These are phyloP conservation scores for Ogataea salicorniae DNA, from an alignment of 805 yeast genomes.

Conservation along the genomic window DNA sequence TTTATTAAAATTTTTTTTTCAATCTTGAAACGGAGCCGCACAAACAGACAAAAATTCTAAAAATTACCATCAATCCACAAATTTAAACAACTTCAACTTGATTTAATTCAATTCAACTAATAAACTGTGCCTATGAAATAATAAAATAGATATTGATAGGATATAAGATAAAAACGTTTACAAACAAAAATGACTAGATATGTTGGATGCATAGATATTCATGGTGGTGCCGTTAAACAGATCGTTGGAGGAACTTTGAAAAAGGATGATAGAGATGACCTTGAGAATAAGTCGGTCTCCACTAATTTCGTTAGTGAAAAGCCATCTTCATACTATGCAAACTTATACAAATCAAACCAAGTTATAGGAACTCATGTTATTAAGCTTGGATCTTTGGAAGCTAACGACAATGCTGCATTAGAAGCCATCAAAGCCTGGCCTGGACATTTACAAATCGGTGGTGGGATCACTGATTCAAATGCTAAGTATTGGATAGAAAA, in stretches of 20 bases:
- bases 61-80: too few species aligned
- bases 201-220: conserved; percentile 94
- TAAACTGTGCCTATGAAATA: too few species aligned
- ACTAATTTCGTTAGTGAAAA: conserved; percentile 78
- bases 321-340: conserved; percentile 71
- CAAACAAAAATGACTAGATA: conserved; percentile 63
- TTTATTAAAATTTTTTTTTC: neutral
- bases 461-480: conserved; percentile 77
- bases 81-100: too few species aligned
- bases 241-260: conserved; percentile 90
- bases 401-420: conserved; percentile 77
- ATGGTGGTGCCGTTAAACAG: conserved; percentile 92
- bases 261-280: conserved; percentile 42
- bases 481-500: conserved; percentile 71
- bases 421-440: conserved; percentile 79
- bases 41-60: neutral
- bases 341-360: conserved; percentile 52
- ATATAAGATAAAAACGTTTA: neutral
- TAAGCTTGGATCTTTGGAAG: conserved; percentile 72
- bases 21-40: neutral
- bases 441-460: conserved; percentile 74
- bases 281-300: conserved; percentile 35
- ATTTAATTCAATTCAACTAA: too few species aligned
- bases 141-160: neutral
- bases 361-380: conserved; percentile 87